Evolutionary conservation across 352 stramenopile species (phyloP), one percentile per base, ranked within the genome.

Genomic region (Globisporangium takayamanum): DNA sequence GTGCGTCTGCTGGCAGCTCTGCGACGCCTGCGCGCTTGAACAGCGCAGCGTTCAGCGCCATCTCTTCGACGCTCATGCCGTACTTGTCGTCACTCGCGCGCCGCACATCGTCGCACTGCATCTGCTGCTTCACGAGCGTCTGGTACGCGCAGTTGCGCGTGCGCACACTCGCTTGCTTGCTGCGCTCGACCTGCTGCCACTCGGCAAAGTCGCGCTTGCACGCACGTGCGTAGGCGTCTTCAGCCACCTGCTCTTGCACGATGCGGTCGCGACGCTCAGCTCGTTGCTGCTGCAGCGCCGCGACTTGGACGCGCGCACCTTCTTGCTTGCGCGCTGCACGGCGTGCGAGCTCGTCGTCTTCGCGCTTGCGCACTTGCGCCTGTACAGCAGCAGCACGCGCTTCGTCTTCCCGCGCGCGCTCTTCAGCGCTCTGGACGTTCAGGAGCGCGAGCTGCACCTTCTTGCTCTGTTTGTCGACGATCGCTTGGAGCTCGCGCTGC

Each of bases 21-120:
- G 25, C 18, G 25, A 80, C 60, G 44, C 68, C 73, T 15, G 70
- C 69, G n/a, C 65, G 69, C 46, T 66, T 51, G 48, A 88, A 53
- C 50, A 88, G 56, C 68, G 63, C 58, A 0, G 73, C 50, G 49
- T 88, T 88, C 12, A 88, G 67, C 49, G 73, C 72, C 60, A 81
- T 80, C 62, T 88, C 78, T 47, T 76, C 50, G 28, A 73, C 66
- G 6, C 47, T 84, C 78, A 88, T 88, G 60, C 78, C 78, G 62
- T 84, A 84, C 68, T 81, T 83, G 63, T 88, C 78, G 25, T 81
- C 78, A 22, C 71, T 62, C 10, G 70, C 67, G 20, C 67, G 60
- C 28, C 78, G 74, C 51, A 53, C 25, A 5, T 55, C 59, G 56
- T 88, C 78, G 3, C 64, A 57, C 28, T 45, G 52, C 67, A 88